These are phyloP conservation scores for Scalesia atractyloides DNA, from an alignment of 129 eudicot species.

Conservation along the genomic window DNA sequence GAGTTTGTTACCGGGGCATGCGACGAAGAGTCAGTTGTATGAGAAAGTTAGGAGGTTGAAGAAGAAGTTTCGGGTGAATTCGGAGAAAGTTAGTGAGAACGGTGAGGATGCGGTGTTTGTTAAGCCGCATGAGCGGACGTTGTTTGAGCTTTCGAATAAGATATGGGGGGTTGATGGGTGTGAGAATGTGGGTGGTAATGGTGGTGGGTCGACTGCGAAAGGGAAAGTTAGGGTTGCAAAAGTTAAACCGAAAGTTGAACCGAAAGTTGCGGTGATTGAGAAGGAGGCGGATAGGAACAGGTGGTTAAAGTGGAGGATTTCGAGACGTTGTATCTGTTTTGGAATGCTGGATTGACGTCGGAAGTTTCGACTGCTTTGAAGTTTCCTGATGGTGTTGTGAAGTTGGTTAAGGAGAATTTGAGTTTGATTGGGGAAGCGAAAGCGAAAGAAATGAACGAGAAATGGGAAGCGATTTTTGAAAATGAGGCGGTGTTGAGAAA, in stretches of 20 bases:
- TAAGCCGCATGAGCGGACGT: constrained; percentile 43
- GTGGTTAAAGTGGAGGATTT: constrained; percentile 28
- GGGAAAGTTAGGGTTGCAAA: constrained; percentile 2
- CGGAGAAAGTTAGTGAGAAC: constrained; percentile 25
- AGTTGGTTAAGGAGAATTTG: constrained; percentile 34
- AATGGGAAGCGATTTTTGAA: constrained; percentile 33
- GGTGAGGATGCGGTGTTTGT: constrained; percentile 44
- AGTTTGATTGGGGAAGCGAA: constrained; percentile 33
- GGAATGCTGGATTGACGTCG: constrained; percentile 27
- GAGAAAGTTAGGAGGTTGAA: constrained; percentile 70
- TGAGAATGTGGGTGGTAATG: neutral
- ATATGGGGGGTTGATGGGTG: constrained; percentile 51
- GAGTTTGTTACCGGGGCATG: constrained; percentile 34
- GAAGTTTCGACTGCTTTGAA: constrained; percentile 21
- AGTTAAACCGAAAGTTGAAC: constrained; percentile 17
- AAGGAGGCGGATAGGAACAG: constrained; percentile 1
- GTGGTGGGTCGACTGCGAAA: constrained; percentile 21
- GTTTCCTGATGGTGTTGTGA: constrained; percentile 25
- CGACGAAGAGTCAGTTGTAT: constrained; percentile 48
- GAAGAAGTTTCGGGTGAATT: constrained; percentile 50
- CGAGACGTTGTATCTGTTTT: constrained; percentile 35
- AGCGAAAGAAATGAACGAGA: constrained; percentile 41
- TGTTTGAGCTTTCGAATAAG: constrained; percentile 51
- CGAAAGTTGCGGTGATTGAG: constrained; percentile 21
- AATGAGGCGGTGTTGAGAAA: constrained; percentile 24